Base-by-base conservation (phyloP, 2,329 filamentous ascomycete species). In the Cytospora leucostoma region DNA sequence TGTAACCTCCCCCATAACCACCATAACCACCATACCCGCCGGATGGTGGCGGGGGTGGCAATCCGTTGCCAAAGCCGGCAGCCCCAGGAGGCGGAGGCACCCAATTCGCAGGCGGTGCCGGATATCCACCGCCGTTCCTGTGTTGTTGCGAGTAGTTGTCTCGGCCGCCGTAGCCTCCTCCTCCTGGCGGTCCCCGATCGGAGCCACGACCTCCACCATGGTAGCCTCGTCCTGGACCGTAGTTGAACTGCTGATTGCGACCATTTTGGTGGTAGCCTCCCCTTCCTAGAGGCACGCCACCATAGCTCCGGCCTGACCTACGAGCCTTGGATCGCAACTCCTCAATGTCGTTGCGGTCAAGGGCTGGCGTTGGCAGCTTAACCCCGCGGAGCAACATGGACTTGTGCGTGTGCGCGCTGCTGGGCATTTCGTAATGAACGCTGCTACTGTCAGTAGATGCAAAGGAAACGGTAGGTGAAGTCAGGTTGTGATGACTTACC, bases 331-430 rank as follows among this genome's bases (percentile, higher is more conserved):
- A 82, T 72, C 87, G 86, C 51, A 93, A 84, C 8, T 84, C 82
- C 67, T 93, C 89, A 60, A 94, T 86, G 71, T 97, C 93, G 64
- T 84, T 85, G 38, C 85, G 83, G 63, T 91, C 90, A 1, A 99
- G 84, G 11, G 87, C 89, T 1, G 91, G 86, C 2, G 83, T 78
- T 5, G 90, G 86, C 62, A 93, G 82, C 70, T 89, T 87, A 47
- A 93, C 88, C 13, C 95, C 95, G 3, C 92, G 88, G 40, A 99
- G 82, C 15, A 99, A 84, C 90, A 97, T 96, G 7, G 93, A 97
- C 74, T 97, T 97, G 78, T 99, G 95, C 5, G 86, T 80, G 70
- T 91, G 84, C 11, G 80, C 81, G 19, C 86, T 86, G 49, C 83
- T 81, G 0, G 94, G 93, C 77, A 97, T 90, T 52, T 92, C 87